Base-by-base conservation (phyloP, 2,329 filamentous ascomycete genomes). In the Escovopsis sp. region DNA sequence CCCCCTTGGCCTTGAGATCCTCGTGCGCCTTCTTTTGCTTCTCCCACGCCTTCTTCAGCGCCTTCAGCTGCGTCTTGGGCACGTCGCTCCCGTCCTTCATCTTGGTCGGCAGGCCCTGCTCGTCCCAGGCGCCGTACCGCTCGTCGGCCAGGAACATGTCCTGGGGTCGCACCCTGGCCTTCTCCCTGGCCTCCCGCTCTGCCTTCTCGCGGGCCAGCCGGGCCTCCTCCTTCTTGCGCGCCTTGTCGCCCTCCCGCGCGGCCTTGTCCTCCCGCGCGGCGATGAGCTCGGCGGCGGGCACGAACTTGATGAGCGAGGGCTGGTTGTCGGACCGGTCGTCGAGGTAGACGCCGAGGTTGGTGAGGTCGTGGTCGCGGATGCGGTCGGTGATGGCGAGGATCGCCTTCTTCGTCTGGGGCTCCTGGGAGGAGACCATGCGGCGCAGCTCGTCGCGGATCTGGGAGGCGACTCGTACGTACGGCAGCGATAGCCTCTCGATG, bases 11-110 rank as follows among this genome's bases (percentile, higher is more conserved):
- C 49, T 60, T 61, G 30, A 61, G 48, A 46, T 80, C 76, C 48
- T 88, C 81, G 59, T 88, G 80, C 45, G 75, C 60, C 71, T 89
- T 93, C 70, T 87, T 91, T 67, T 95, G 89, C 58, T 72, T 79
- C 53, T 93, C 83, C 85, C 85, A 94, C 43, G 86, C 80, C 69
- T 95, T 95, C 64, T 71, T 80, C 52, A 94, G 61, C 67, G 85
- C 88, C 72, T 95, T 95, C 40, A 65, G 56, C 55, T 78, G 75
- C 46, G 73, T 82, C 69, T 94, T 94, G 4, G 84, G 74, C 33
- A 95, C 70, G 51, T 93, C 85, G 47, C 77, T 79, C 0, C 86
- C 87, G 30, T 84, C 78, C 47, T 76, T 78, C 58, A 87, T 76
- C 62, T 79, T 84, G 0, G 74, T 82, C 2, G 89, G 88, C 48